Percentiles rank a stretch among this genome's conserved stretches.
phyloP scores from a whole-genome alignment of 2,329 filamentous ascomycete genomes.

The Aspergillus cejpii region DNA sequence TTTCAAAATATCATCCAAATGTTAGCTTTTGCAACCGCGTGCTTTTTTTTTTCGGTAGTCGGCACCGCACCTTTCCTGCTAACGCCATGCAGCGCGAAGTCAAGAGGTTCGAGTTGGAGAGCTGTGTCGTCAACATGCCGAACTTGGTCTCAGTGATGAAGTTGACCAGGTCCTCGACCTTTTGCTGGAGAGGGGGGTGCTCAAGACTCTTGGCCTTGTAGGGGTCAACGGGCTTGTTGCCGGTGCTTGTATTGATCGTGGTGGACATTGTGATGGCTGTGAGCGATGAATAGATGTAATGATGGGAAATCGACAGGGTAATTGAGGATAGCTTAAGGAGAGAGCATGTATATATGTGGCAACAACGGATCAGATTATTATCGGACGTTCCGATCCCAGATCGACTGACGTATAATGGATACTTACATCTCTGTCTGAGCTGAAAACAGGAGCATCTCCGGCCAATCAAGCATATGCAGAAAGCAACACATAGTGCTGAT shows the following conservation, averaged over 20 bases:
- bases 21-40: too few species aligned
- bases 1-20: constrained; percentile 2
- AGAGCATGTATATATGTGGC: background rate
- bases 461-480: background rate
- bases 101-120: constrained; percentile 56
- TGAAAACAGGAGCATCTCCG: background rate
- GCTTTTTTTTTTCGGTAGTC: too few species aligned
- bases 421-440: background rate
- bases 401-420: background rate
- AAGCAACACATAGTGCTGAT: background rate
- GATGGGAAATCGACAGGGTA: too few species aligned
- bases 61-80: constrained; percentile 67
- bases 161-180: constrained; percentile 64
- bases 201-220: constrained; percentile 73
- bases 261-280: constrained; percentile 22
- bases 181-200: constrained; percentile 64
- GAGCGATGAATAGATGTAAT: too few species aligned
- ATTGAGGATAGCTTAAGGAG: background rate
- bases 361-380: background rate
- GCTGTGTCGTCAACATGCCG: constrained; percentile 77
- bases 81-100: constrained; percentile 82
- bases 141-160: constrained; percentile 73
- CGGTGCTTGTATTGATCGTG: constrained; percentile 53
- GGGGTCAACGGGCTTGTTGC: constrained; percentile 62
- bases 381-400: background rate